Evolutionary conservation across 2,329 filamentous ascomycete species (phyloP).

Genomic region (Colletotrichum zoysiae): DNA sequence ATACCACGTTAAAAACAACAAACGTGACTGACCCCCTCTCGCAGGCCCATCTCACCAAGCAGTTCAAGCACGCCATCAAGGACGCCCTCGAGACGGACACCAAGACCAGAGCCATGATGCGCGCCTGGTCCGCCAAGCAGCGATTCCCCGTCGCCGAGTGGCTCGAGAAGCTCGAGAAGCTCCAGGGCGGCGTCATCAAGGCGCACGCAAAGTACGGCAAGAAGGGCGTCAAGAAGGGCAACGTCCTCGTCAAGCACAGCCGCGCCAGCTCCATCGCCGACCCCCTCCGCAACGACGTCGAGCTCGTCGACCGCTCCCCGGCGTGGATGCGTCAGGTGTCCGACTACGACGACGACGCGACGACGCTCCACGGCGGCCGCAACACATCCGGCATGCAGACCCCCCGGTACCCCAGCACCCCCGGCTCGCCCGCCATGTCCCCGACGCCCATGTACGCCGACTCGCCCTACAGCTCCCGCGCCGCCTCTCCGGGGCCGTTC

Average conservation of each 20-base stretch:
- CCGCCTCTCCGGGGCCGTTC: conserved; percentile 26
- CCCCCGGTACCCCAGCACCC: conserved; percentile 33
- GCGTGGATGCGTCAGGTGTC: conserved; percentile 41
- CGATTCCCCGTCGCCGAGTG: conserved; percentile 77
- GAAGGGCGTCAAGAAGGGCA: conserved; percentile 39
- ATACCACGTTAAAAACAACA: no score
- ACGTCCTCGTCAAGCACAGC: conserved; percentile 38
- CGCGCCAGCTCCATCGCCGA: conserved; percentile 25
- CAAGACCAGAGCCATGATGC: conserved; percentile 70
- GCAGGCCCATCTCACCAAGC: conserved; percentile 68
- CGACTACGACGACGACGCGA: conserved; percentile 39
- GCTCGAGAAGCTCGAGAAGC: conserved; percentile 73
- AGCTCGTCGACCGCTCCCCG: conserved; percentile 39
- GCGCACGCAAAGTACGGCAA: conserved; percentile 52
- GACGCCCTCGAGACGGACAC: conserved; percentile 69
- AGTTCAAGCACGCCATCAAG: conserved; percentile 74
- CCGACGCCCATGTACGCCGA: conserved; percentile 32
- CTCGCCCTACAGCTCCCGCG: conserved; percentile 35
- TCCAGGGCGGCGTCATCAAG: conserved; percentile 71
- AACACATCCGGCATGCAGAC: conserved; percentile 38
- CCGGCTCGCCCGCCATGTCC: conserved; percentile 37
- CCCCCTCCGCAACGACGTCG: conserved; percentile 37
- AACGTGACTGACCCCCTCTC: background rate
- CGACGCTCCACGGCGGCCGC: conserved; percentile 37
- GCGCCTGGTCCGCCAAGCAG: conserved; percentile 73